A percentile compares a stretch with the other conserved stretches of the same genome.
phyloP scores from a whole-genome alignment of 768 basidiomycete species.

The Boletales sp. region DNA sequence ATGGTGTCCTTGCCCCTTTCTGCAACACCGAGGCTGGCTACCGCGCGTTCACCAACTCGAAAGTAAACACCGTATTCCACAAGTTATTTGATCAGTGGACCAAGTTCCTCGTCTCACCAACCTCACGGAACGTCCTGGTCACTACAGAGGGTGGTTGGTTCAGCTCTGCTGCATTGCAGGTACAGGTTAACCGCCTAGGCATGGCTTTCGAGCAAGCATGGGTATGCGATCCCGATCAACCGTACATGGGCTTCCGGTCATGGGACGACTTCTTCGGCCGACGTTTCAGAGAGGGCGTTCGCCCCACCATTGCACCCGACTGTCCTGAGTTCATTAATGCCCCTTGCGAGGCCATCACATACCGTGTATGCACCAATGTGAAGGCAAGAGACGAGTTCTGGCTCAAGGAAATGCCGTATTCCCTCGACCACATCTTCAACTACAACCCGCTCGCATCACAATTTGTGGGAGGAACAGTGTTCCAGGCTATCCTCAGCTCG shows the following conservation, averaged over 20 bases:
- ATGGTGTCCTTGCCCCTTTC: conserved; percentile 20
- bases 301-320: conserved; percentile 34
- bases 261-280: conserved; percentile 60
- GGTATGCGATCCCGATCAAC: conserved; percentile 36
- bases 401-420: conserved; percentile 62
- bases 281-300: conserved; percentile 35
- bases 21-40: conserved; percentile 21
- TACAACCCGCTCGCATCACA: conserved; percentile 36
- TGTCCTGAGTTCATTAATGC: conserved; percentile 39
- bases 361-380: conserved; percentile 39
- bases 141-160: conserved; percentile 47
- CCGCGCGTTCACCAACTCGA: conserved; percentile 29
- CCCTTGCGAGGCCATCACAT: conserved; percentile 53
- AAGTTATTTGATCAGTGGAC: conserved; percentile 50
- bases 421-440: conserved; percentile 52
- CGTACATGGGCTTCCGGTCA: conserved; percentile 44
- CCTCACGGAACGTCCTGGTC: conserved; percentile 42
- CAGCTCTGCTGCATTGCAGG: conserved; percentile 29
- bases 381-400: conserved; percentile 48
- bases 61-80: conserved; percentile 46
- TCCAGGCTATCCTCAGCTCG: conserved; percentile 57
- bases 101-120: conserved; percentile 40
- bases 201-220: conserved; percentile 37
- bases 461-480: conserved; percentile 49
- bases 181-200: conserved; percentile 4